A percentile compares a stretch with the other conserved stretches of the same genome.
phyloP scores from a whole-genome alignment of 352 stramenopile genomes.

The Phytophthora litchii region DNA sequence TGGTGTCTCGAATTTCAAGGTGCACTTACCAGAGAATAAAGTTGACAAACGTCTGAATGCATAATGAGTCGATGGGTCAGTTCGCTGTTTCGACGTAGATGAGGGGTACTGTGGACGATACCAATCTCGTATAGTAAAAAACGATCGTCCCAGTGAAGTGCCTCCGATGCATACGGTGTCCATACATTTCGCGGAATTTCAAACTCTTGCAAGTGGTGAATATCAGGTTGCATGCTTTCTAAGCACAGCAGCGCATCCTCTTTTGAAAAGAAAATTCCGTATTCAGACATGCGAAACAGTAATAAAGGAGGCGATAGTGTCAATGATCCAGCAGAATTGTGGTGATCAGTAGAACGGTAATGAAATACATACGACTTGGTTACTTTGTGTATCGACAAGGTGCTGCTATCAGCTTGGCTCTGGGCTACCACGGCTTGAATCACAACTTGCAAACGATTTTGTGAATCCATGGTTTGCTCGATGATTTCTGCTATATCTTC shows the following conservation, averaged over 20 bases:
- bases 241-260: constrained; percentile 31
- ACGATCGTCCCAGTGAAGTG: constrained; percentile 16
- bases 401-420: background rate
- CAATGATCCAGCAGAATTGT: background rate
- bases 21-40: constrained; percentile 34
- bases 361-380: constrained; percentile 53
- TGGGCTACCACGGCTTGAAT: constrained; percentile 14
- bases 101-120: constrained; percentile 1
- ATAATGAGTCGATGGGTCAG: constrained; percentile 10
- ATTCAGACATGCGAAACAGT: constrained; percentile 33
- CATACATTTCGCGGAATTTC: constrained; percentile 19
- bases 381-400: constrained; percentile 18
- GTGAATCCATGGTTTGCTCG: constrained; percentile 7
- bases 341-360: constrained; percentile 23
- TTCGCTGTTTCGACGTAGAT: constrained; percentile 6
- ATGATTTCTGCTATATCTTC: constrained; percentile 14
- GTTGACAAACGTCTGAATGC: constrained; percentile 27
- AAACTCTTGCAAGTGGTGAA: background rate
- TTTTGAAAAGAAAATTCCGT: constrained; percentile 42
- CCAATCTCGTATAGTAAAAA: constrained; percentile 40
- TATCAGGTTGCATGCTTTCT: background rate
- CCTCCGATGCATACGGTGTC: constrained; percentile 36
- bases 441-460: constrained; percentile 14
- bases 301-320: constrained; percentile 17
- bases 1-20: background rate